phyloP scores from a whole-genome alignment of 495 filamentous ascomycete genomes.

The Cryomyces minteri region DNA sequence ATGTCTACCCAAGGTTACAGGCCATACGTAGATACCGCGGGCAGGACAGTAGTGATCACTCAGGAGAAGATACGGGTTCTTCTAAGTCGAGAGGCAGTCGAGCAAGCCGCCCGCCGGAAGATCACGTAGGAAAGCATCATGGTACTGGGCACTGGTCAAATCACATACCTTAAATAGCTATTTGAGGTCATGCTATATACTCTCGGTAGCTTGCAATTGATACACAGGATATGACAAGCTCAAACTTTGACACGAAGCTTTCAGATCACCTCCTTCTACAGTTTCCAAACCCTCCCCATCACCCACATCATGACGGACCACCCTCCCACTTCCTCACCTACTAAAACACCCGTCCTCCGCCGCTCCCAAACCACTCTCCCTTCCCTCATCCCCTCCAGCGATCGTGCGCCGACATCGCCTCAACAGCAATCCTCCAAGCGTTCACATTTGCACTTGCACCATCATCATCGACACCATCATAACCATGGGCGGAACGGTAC shows the following conservation, averaged over 20 bases:
- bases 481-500: conserved; percentile 3
- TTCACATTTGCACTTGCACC: conserved; percentile 5
- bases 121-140: too few relatives aligned
- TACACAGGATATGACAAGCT: too few relatives aligned
- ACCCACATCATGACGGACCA: not conserved
- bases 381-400: not conserved
- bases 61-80: not conserved
- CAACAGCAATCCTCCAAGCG: not conserved
- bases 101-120: not conserved
- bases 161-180: too few relatives aligned
- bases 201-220: too few relatives aligned
- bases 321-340: not conserved
- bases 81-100: not conserved
- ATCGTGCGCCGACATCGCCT: conserved; percentile 1
- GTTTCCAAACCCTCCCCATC: not conserved
- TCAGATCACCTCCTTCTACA: not conserved
- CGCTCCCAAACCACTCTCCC: not conserved
- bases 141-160: too few relatives aligned
- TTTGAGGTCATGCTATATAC: too few relatives aligned
- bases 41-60: not conserved
- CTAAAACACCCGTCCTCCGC: not conserved
- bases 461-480: conserved; percentile 7
- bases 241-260: not conserved
- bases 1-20: not conserved
- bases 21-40: not conserved